Conservation (phyloP, 345 rosid species). For the Sisymbrium altissimum region DNA sequence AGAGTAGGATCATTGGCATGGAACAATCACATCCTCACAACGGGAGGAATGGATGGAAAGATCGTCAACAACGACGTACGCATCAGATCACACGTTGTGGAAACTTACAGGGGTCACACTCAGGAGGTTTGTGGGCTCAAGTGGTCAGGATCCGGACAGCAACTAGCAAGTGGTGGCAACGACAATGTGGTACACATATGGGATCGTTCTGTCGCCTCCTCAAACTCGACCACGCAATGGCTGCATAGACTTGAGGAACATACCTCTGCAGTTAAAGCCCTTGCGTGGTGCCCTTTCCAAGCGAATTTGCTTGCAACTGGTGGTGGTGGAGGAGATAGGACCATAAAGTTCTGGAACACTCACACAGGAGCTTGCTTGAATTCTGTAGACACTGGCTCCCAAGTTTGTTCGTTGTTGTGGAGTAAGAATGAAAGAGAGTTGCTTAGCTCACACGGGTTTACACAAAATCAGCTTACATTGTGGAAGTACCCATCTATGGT, state of each 20-base stretch:
- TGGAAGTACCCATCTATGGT: conserved; percentile 45
- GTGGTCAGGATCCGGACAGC: conserved; percentile 55
- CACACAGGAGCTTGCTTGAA: conserved; percentile 40
- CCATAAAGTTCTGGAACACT: conserved; percentile 37
- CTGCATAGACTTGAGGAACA: conserved; percentile 43
- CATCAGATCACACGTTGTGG: conserved; percentile 39
- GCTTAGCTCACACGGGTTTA: conserved; percentile 39
- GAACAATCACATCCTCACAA: conserved; percentile 43
- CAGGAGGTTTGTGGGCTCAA: conserved; percentile 52
- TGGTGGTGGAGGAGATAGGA: conserved; percentile 39
- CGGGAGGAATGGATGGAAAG: conserved; percentile 48
- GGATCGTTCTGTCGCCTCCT: conserved; percentile 45
- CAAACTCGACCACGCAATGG: conserved; percentile 39
- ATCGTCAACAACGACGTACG: conserved; percentile 45
- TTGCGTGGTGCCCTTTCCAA: conserved; percentile 54
- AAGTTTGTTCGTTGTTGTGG: conserved; percentile 37
- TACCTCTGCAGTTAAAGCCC: conserved; percentile 53
- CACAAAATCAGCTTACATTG: conserved; percentile 37
- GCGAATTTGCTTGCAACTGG: conserved; percentile 35
- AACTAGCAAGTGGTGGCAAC: conserved; percentile 50
- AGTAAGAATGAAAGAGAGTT: conserved; percentile 37
- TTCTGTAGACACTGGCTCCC: conserved; percentile 39
- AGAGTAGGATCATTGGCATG: conserved; percentile 43
- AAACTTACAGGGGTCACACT: conserved; percentile 43
- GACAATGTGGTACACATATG: conserved; percentile 43